Percentiles rank a stretch among this genome's conserved stretches.
phyloP scores from a whole-genome alignment of 208 protist genomes.

The Trichomonas tenax region DNA sequence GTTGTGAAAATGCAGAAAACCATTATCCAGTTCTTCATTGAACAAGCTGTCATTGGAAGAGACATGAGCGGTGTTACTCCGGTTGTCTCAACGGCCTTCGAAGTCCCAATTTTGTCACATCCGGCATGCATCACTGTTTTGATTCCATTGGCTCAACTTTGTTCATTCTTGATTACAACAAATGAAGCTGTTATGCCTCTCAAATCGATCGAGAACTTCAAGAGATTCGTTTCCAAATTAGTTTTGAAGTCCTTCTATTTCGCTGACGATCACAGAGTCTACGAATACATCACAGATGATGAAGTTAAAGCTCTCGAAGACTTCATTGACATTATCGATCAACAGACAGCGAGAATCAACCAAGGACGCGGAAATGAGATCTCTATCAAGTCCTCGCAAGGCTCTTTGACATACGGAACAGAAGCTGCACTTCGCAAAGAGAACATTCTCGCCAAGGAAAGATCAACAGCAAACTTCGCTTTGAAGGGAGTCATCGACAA shows the following conservation, averaged over 20 bases:
- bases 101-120: neutral
- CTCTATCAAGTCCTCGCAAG: no score
- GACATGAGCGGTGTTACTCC: neutral
- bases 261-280: neutral
- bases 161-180: neutral
- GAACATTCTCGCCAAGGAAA: no score
- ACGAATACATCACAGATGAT: neutral
- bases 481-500: no score
- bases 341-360: neutral
- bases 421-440: neutral
- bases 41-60: neutral
- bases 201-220: neutral
- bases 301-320: neutral
- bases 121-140: neutral
- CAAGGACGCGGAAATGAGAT: no score
- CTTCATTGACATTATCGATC: neutral
- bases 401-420: neutral
- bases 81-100: neutral
- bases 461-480: no score
- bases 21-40: neutral
- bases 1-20: neutral
- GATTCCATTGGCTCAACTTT: neutral
- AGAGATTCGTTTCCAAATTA: neutral
- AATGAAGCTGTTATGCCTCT: neutral
- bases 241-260: neutral